Conservation (phyloP, 352 stramenopile species). For the Phytophthora niederhauseri region DNA sequence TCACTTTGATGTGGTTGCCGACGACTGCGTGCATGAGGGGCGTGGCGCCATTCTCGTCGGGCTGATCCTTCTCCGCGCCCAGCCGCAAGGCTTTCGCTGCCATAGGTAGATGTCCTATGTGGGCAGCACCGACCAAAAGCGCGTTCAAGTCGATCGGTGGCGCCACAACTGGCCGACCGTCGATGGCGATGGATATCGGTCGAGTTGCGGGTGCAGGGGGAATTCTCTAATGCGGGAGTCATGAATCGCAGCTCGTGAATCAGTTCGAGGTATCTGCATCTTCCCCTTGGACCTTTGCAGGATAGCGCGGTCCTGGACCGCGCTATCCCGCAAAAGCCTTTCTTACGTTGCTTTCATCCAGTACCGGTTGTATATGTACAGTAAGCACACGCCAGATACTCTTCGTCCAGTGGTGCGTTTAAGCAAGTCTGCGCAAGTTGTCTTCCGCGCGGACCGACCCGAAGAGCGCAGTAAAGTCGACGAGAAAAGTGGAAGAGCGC, state of each 20-base stretch:
- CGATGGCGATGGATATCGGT: background rate
- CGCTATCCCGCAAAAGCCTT: background rate
- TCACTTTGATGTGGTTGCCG: background rate
- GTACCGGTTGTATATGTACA: too few relatives aligned
- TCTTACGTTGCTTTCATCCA: too few relatives aligned
- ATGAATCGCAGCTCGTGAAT: background rate
- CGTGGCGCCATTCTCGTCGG: background rate
- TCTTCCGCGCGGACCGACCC: too few relatives aligned
- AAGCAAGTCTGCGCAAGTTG: too few relatives aligned
- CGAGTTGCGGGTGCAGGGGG: background rate
- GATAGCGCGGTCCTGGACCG: background rate
- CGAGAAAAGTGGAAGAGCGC: too few relatives aligned
- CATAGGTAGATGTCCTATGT: background rate
- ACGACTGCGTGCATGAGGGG: background rate
- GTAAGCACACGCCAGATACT: too few relatives aligned
- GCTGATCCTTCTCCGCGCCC: background rate
- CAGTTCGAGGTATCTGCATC: background rate
- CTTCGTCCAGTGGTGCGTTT: too few relatives aligned
- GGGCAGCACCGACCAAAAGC: background rate
- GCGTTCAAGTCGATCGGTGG: constrained; percentile 1
- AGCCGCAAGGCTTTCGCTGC: background rate
- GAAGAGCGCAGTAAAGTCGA: too few relatives aligned
- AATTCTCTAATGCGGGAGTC: background rate
- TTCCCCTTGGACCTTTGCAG: too few relatives aligned
- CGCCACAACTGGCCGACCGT: background rate